A percentile compares a stretch with the other conserved stretches of the same genome.
These are phyloP conservation scores for Xylaria sp. DNA, from an alignment of 2,329 filamentous ascomycete species.

Conservation along the genomic window DNA sequence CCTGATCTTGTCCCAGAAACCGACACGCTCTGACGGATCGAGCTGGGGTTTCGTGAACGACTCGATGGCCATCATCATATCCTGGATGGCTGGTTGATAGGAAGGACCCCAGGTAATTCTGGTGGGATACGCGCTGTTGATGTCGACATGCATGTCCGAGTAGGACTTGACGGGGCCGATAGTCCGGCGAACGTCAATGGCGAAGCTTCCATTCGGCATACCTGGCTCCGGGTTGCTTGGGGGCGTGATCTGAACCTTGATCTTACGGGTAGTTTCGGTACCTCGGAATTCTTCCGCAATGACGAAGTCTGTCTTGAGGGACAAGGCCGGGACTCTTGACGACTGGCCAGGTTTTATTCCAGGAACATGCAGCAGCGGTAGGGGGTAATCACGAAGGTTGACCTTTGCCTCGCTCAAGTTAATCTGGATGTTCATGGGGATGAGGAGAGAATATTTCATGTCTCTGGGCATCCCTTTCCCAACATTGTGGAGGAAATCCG, in stretches of 20 bases:
- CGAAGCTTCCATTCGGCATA: slow-evolving; percentile 66
- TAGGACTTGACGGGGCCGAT: slow-evolving; percentile 96
- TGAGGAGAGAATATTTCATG: slow-evolving; percentile 85
- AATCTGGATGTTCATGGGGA: slow-evolving; percentile 88
- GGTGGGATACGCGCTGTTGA: slow-evolving; percentile 90
- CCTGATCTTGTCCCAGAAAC: slow-evolving; percentile 98
- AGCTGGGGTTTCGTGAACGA: slow-evolving; percentile 95
- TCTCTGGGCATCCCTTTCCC: slow-evolving; percentile 96
- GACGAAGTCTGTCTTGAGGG: slow-evolving; percentile 87
- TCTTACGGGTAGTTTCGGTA: slow-evolving; percentile 75
- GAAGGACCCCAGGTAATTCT: slow-evolving; percentile 96
- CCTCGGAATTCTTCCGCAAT: slow-evolving; percentile 92
- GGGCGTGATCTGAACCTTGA: slow-evolving; percentile 83
- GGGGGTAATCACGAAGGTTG: slow-evolving; percentile 88
- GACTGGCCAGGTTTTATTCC: slow-evolving; percentile 79
- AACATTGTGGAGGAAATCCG: slow-evolving; percentile 81
- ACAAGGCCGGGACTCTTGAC: slow-evolving; percentile 76
- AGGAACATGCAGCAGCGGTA: slow-evolving; percentile 90
- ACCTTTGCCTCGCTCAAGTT: slow-evolving; percentile 88
- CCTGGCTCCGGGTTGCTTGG: slow-evolving; percentile 62
- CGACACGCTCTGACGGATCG: slow-evolving; percentile 89
- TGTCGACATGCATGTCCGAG: slow-evolving; percentile 87
- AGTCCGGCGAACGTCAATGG: slow-evolving; percentile 85
- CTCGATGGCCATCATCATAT: slow-evolving; percentile 99
- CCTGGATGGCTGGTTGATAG: slow-evolving; percentile 96